Evolutionary conservation across 257 asterid species (phyloP), one percentile per base, ranked within the genome.

Genomic region (Linaria vulgaris): DNA sequence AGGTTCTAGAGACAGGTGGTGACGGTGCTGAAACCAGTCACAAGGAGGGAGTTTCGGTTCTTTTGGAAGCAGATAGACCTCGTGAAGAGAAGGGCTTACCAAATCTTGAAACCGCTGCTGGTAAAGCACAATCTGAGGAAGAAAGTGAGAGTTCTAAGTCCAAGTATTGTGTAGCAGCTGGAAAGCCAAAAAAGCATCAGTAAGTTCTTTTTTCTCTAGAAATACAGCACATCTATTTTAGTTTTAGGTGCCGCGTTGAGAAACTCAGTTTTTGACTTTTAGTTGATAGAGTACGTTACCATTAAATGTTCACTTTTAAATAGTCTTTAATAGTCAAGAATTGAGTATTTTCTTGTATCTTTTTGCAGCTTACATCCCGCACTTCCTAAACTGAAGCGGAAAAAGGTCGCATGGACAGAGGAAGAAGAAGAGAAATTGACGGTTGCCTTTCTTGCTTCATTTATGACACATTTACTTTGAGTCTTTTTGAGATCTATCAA

Each of bases 391-490:
- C 5, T 17, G 71, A 84, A 80, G 69, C 73, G 84, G 74, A 76
- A 59, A 70, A 69, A 58, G 64, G n/a, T 64, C 56, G 79, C 62
- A 6, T 86, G 96, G 94, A 84, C 90, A 21, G 72, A 57, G 39
- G 71, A 5, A 70, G 95, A 88, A 74, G 95, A 80, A 76, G 79
- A 86, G 20, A 75, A 31, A 66, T 54, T 88, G 43, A 72, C 79
- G 96, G 96, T 88, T 72, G 8, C 49, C 9, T 63, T 50, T 8
- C 16, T 41, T 41, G 17, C 23, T 62, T 51, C 19, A 27, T 50
- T 16, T 47, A 7, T 71, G 37, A 54, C 52, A 27, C 24, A 12
- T n/a, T n/a, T 23, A 27, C 15, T 47, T 9, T 60, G 25, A 45
- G 47, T 25, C 30, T 44, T 14, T 44, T 59, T 52, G 11, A 7